Percentiles rank a stretch among this genome's conserved stretches.
Evolutionary conservation across 495 filamentous ascomycete species (phyloP).

Genomic region (Antarctomyces pellizariae): DNA sequence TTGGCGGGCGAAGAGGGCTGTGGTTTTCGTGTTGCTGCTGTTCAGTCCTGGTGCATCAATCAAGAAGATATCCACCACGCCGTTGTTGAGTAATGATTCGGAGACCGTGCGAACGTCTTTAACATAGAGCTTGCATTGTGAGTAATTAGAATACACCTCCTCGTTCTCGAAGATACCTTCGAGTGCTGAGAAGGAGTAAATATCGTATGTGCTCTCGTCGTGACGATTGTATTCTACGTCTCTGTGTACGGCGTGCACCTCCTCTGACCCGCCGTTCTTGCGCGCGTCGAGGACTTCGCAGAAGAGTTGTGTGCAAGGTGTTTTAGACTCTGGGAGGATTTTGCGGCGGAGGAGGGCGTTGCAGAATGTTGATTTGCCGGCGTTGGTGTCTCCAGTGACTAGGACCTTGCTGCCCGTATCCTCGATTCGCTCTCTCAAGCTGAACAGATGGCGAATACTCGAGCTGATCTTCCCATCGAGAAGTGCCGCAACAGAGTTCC

Average conservation of each 20-base stretch:
- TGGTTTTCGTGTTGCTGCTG: conserved; percentile 86
- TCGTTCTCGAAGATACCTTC: conserved; percentile 83
- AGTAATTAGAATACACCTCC: conserved; percentile 62
- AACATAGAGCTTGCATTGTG: conserved; percentile 92
- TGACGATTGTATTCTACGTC: conserved; percentile 59
- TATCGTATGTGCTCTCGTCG: conserved; percentile 83
- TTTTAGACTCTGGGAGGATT: conserved; percentile 86
- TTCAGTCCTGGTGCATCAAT: conserved; percentile 95
- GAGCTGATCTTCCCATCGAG: conserved; percentile 85
- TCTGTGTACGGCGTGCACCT: conserved; percentile 84
- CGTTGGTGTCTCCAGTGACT: conserved; percentile 92
- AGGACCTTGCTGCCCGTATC: conserved; percentile 95
- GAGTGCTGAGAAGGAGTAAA: conserved; percentile 48
- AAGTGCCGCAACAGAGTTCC: conserved; percentile 65
- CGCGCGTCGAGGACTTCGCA: conserved; percentile 86
- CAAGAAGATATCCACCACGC: conserved; percentile 90
- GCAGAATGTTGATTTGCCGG: conserved; percentile 96
- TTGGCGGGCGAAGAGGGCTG: conserved; percentile 85
- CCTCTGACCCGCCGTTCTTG: conserved; percentile 76
- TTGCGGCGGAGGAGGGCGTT: conserved; percentile 85
- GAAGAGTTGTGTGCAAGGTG: conserved; percentile 97
- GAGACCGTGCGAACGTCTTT: conserved; percentile 79
- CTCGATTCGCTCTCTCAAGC: conserved; percentile 79
- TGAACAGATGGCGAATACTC: conserved; percentile 71
- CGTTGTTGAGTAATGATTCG: conserved; percentile 87